Conservation (phyloP, 495 filamentous ascomycete species). For the Podospora pseudoanserina region DNA sequence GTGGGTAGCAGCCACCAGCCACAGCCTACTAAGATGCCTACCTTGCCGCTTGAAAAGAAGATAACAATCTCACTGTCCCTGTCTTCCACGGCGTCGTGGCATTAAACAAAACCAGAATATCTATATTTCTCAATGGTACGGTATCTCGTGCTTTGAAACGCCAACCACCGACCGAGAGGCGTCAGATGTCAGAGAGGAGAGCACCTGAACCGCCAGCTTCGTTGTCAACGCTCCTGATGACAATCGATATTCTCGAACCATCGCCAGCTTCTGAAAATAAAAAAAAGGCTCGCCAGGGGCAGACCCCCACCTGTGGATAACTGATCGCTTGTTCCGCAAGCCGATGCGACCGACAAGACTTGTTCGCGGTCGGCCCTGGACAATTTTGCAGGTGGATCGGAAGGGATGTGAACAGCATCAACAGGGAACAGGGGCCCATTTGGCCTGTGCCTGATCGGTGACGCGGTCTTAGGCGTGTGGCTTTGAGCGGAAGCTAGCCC, state of each 20-base stretch:
- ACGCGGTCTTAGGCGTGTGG: conserved; percentile 6
- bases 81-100: neutral
- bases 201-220: neutral
- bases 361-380: neutral
- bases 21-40: neutral
- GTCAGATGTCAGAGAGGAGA: neutral
- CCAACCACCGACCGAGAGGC: neutral
- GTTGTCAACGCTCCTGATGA: neutral
- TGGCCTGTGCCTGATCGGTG: conserved; percentile 5
- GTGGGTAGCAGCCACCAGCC: neutral
- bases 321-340: neutral
- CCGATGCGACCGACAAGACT: neutral
- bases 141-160: neutral
- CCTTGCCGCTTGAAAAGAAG: neutral
- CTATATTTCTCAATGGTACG: neutral
- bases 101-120: neutral
- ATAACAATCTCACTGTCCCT: neutral
- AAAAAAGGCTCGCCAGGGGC: conserved; percentile 1
- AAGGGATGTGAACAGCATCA: conserved; percentile 5
- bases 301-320: neutral
- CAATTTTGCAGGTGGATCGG: conserved; percentile 5
- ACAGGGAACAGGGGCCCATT: conserved; percentile 9
- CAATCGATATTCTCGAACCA: neutral
- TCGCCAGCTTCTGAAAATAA: neutral
- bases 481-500: neutral